Evolutionary conservation across 768 basidiomycete species (phyloP), one percentile per base, ranked within the genome.

Genomic region (Psilocybe cubensis): DNA sequence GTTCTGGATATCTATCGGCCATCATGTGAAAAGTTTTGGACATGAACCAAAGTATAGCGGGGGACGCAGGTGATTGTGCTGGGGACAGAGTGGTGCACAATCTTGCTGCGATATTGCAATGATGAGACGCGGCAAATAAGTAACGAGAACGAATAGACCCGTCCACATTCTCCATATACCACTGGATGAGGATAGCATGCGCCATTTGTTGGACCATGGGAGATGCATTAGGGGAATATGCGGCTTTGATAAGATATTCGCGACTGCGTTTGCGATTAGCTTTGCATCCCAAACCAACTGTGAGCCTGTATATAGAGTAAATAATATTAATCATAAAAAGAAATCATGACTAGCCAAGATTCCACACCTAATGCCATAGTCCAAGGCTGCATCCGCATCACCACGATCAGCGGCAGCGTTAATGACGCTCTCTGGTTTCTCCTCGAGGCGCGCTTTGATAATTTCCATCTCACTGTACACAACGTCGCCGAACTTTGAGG

Each of bases 21-120:
- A 58, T 45, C 3, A 56, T 56, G 45, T 65, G 51, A 21, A 74
- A 57, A 4, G 54, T 38, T 9, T 42, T 50, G 20, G 35, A 29
- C 20, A 62, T 65, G 45, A 71, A 71, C 38, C 25, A 62, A 12
- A 72, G 57, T 3, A 70, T 65, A 1, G 54, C 57, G 2, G 59
- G 54, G 4, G 59, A 54, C 1, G 63, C 45, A 17, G 42, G 54
- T 0, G 55, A 31, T 10, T 27, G 49, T 17, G 49, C 23, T 40
- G 52, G 58, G 8, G 46, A 54, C 14, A 49, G 35, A 18, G 24
- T 17, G 27, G 20, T 5, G 40, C 55, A 56, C 28, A 48, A 27
- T 10, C n/a, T 31, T 8, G 58, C 56, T 7, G 63, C 60, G 8
- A 24, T 14, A 20, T 65, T 59, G 12, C 58, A 56, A 43, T 65